phyloP scores from a whole-genome alignment of 148 eudicot genomes.

The Dysphania ambrosioides region DNA sequence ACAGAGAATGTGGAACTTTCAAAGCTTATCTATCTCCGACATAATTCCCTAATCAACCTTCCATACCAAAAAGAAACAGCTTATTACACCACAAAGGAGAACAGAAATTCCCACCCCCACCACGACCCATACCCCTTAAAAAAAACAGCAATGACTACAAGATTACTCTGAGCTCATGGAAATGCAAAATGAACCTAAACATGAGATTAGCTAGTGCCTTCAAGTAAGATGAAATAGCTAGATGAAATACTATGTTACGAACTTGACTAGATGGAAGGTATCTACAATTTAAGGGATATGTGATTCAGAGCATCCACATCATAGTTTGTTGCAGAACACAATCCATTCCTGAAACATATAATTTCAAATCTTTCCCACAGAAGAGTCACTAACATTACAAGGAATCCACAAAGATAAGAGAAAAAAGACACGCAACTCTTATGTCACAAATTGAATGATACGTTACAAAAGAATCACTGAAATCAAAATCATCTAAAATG shows the following conservation, averaged over 20 bases:
- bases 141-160: neutral
- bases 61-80: neutral
- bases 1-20: too few species aligned
- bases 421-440: neutral
- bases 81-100: neutral
- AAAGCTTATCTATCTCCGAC: too few species aligned
- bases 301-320: neutral
- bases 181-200: neutral
- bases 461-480: neutral
- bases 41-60: neutral
- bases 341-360: neutral
- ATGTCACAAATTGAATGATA: neutral
- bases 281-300: neutral
- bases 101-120: neutral
- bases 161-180: neutral
- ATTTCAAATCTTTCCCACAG: neutral
- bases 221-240: neutral
- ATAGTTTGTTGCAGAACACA: neutral
- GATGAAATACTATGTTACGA: neutral
- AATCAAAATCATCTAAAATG: neutral
- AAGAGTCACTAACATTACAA: neutral
- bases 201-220: neutral
- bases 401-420: neutral
- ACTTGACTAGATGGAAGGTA: neutral
- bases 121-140: neutral